A percentile compares a stretch with the other conserved stretches of the same genome.
Conservation (phyloP, 495 filamentous ascomycete genomes). For the Penicillium turbatum region DNA sequence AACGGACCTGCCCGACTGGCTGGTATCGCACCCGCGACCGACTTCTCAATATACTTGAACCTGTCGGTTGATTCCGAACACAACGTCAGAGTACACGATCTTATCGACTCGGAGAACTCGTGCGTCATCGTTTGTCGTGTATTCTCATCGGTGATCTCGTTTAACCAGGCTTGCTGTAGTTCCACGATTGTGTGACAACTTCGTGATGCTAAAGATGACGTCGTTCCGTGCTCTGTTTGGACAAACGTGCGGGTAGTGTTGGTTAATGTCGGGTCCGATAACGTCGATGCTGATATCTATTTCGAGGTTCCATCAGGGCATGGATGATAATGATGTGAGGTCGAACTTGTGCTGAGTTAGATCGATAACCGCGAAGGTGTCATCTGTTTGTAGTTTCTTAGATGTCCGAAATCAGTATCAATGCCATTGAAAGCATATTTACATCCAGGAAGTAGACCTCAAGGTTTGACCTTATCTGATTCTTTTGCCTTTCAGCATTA, state of each 20-base stretch:
- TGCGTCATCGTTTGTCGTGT: conserved; percentile 17
- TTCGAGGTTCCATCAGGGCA: neutral
- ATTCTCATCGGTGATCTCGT: conserved; percentile 22
- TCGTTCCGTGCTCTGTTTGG: conserved; percentile 12
- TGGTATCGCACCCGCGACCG: conserved; percentile 15
- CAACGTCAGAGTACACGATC: neutral
- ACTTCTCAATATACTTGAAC: conserved; percentile 1
- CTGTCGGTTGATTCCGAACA: neutral
- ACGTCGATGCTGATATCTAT: neutral
- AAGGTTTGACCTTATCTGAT: neutral
- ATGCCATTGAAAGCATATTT: too few relatives aligned
- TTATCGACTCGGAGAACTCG: neutral
- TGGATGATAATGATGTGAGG: neutral
- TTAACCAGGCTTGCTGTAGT: conserved; percentile 17
- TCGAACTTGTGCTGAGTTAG: neutral
- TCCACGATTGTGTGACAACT: conserved; percentile 4
- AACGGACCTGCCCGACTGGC: conserved; percentile 10
- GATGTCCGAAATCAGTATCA: neutral
- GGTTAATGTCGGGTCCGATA: too few relatives aligned
- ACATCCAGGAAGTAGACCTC: too few relatives aligned
- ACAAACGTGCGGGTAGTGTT: conserved; percentile 14
- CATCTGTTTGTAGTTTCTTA: conserved; percentile 12
- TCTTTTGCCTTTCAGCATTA: neutral
- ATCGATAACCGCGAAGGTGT: conserved; percentile 3
- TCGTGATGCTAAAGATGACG: conserved; percentile 14